A percentile compares a stretch with the other conserved stretches of the same genome.
Evolutionary conservation across 129 eudicot genomes (phyloP).

Genomic region (Flaveria ramosissima): DNA sequence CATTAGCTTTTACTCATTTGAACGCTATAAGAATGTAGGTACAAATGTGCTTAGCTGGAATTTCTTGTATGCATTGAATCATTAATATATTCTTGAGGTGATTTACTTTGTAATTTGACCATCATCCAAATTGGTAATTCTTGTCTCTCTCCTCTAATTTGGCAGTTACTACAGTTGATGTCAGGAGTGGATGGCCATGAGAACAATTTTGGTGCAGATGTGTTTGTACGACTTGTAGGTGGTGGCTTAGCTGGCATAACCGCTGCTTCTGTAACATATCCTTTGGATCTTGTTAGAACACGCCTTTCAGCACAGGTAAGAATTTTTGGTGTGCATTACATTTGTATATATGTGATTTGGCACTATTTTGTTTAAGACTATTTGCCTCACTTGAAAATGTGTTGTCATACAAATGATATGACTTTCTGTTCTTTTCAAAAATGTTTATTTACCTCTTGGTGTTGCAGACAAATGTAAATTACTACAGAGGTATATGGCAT

Average conservation of each 20-base stretch:
- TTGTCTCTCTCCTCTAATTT: slow-evolving; percentile 11
- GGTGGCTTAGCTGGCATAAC: slow-evolving; percentile 95
- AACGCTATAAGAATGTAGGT: slow-evolving; percentile 94
- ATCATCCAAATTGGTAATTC: slow-evolving; percentile 16
- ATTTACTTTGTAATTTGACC: slow-evolving; percentile 6
- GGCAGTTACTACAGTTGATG: slow-evolving; percentile 56
- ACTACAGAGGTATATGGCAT: slow-evolving; percentile 86
- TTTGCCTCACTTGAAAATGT: not conserved
- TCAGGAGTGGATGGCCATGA: slow-evolving; percentile 52
- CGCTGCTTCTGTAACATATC: slow-evolving; percentile 86
- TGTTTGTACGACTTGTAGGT: slow-evolving; percentile 71
- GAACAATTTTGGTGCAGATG: slow-evolving; percentile 58
- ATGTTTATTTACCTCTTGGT: slow-evolving; percentile 18
- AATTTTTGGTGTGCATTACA: not conserved
- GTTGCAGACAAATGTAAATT: slow-evolving; percentile 73
- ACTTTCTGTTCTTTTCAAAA: slow-evolving; percentile 7
- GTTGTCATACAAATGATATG: slow-evolving; percentile 5
- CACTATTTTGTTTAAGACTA: not conserved
- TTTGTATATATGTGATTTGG: slow-evolving; percentile 8
- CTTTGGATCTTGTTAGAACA: slow-evolving; percentile 89
- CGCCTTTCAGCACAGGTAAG: slow-evolving; percentile 88
- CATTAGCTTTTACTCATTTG: slow-evolving; percentile 85
- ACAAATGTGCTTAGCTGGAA: slow-evolving; percentile 46
- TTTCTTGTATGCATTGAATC: not conserved
- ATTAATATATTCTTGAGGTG: not conserved